A percentile compares a stretch with the other conserved stretches of the same genome.
Evolutionary conservation across 139 green algal genomes (phyloP).

Genomic region (Chlamydomonas sp.): DNA sequence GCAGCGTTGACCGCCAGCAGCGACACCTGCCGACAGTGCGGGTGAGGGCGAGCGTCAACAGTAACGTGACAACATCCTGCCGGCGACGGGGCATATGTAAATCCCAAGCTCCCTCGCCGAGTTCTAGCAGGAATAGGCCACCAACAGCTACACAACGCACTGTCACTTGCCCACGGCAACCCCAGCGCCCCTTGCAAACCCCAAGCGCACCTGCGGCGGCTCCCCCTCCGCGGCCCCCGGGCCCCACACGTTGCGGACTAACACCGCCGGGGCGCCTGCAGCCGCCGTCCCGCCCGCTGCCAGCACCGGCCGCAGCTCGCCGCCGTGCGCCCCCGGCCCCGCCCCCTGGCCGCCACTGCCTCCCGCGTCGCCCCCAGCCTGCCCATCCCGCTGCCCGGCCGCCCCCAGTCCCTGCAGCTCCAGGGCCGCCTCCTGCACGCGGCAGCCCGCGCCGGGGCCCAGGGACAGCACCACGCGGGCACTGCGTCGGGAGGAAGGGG

Average conservation of each 20-base stretch:
- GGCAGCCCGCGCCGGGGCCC: not conserved
- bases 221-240: not conserved
- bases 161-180: not conserved
- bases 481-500: not conserved
- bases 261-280: not conserved
- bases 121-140: too few species aligned
- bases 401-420: not conserved
- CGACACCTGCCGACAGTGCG: not conserved
- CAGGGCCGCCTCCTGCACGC: not conserved
- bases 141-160: not conserved
- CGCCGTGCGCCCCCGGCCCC: not conserved
- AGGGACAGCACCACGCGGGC: conserved; percentile 17
- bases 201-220: not conserved
- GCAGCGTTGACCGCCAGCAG: conserved; percentile 12
- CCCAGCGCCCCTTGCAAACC: not conserved
- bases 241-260: not conserved
- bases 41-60: not conserved
- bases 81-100: not conserved
- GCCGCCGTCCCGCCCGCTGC: too few species aligned
- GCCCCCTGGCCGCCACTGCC: not conserved
- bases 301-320: not conserved
- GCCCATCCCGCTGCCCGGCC: too few species aligned
- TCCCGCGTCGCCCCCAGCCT: too few species aligned
- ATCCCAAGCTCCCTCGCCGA: too few species aligned
- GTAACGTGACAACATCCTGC: too few species aligned